A percentile compares a stretch with the other conserved stretches of the same genome.
Evolutionary conservation across 2,329 filamentous ascomycete genomes (phyloP).

Genomic region (Arthrobotrys pseudoclavata): DNA sequence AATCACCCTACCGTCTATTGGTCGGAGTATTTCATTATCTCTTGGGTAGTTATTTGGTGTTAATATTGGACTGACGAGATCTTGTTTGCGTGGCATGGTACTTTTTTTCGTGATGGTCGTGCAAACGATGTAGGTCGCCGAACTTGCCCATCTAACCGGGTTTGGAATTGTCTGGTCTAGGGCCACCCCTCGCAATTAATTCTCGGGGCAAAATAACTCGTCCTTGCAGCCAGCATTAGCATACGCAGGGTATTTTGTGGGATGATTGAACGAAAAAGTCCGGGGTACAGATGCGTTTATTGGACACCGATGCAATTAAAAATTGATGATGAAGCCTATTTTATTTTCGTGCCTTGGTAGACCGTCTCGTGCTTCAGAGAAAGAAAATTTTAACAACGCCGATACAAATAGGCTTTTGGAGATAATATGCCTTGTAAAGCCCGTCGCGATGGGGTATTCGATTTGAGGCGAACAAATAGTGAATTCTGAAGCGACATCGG

Average conservation of each 20-base stretch:
- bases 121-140: conserved; percentile 42
- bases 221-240: conserved; percentile 27
- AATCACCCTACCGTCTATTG: conserved; percentile 28
- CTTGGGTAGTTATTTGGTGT: not conserved
- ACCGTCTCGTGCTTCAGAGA: conserved; percentile 1
- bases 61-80: not conserved
- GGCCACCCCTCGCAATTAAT: conserved; percentile 29
- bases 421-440: conserved; percentile 1
- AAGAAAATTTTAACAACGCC: conserved; percentile 39
- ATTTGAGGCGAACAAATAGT: conserved; percentile 14
- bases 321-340: conserved; percentile 9
- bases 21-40: conserved; percentile 51
- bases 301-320: conserved; percentile 41
- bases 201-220: conserved; percentile 34
- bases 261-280: conserved; percentile 24
- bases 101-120: conserved; percentile 9
- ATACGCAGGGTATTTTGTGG: conserved; percentile 17
- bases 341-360: conserved; percentile 4
- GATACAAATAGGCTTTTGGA: conserved; percentile 32
- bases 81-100: conserved; percentile 26
- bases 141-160: conserved; percentile 43
- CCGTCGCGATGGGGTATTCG: conserved; percentile 17
- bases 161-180: conserved; percentile 19
- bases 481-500: conserved; percentile 33
- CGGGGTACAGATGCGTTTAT: conserved; percentile 41